phyloP scores from a whole-genome alignment of 257 asterid species.

The Lycium barbarum region DNA sequence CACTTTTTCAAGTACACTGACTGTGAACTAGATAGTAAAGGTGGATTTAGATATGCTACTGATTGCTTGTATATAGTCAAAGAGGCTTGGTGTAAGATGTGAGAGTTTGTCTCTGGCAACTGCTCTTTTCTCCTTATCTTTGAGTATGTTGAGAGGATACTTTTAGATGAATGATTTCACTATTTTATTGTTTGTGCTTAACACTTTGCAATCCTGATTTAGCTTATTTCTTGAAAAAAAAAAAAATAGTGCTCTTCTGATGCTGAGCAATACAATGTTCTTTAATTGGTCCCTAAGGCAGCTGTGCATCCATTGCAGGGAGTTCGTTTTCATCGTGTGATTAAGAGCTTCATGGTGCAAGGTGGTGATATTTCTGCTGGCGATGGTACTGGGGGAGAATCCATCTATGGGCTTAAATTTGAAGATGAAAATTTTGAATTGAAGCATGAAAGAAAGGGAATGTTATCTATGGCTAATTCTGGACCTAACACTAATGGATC shows the following conservation, averaged over 20 bases:
- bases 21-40: background rate
- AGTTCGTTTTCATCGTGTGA: conserved; percentile 80
- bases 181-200: background rate
- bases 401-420: conserved; percentile 84
- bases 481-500: conserved; percentile 92
- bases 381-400: conserved; percentile 96
- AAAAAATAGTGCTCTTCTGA: background rate
- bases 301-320: conserved; percentile 56
- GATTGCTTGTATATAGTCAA: conserved; percentile 19
- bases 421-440: conserved; percentile 87
- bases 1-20: background rate
- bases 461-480: conserved; percentile 92
- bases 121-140: background rate
- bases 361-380: conserved; percentile 95
- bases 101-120: conserved; percentile 16
- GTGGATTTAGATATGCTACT: background rate
- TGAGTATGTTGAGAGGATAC: conserved; percentile 1
- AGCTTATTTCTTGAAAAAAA: background rate
- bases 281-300: conserved; percentile 30
- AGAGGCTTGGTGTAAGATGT: background rate
- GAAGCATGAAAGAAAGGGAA: conserved; percentile 93
- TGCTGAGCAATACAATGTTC: conserved; percentile 7
- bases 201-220: background rate
- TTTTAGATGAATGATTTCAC: background rate
- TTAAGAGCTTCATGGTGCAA: conserved; percentile 94